Evolutionary conservation across 371 early-diverging fungal genomes (phyloP), one percentile per base, ranked within the genome.

Genomic region (Nematocida ausubeli): DNA sequence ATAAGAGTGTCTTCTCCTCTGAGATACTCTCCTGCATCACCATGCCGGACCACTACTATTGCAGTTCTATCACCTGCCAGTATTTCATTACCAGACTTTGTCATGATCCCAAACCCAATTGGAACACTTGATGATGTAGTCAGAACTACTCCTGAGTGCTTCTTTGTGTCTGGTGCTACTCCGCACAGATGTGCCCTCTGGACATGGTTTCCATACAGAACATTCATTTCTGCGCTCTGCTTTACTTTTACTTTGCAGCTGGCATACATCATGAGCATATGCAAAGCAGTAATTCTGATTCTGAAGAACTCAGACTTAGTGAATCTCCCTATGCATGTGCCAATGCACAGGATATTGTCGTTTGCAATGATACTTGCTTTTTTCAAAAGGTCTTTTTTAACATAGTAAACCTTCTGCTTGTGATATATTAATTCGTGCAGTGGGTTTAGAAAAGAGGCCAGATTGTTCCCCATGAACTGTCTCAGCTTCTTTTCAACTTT

Each of bases 221-320:
- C 95, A 26, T 95, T 92, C 97, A 95, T 97, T 86, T 97, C 99
- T 71, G 96, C 96, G 84, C 91, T 93, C 47, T 92, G 92, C 87
- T 96, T 96, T 64, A 98, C 90, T 95, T 96, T 97, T 51, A 97
- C 90, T 86, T 93, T 93, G 88, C 91, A 89, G 88, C 90, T 90
- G 28, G 95, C 94, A 85, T 94, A 95, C 86, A 92, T 93, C 34
- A 92, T 91, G 54, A 98, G 88, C 79, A 91, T 87, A 67, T 93
- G 92, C 69, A 98, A 87, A 40, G 91, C 90, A 28, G 97, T 94
- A 71, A 98, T 91, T 81, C 92, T 92, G 80, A 98, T 88, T 65
- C 89, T 89, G 88, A 98, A 98, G 86, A 94, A 93, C 64, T 93
- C 91, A 60, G 92, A 90, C 87, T 95, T 95, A 69, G 97, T 92